Evolutionary conservation across 192 early-diverging fungal genomes (phyloP), one percentile per base, ranked within the genome.

Genomic region (Mortierella hygrophila): DNA sequence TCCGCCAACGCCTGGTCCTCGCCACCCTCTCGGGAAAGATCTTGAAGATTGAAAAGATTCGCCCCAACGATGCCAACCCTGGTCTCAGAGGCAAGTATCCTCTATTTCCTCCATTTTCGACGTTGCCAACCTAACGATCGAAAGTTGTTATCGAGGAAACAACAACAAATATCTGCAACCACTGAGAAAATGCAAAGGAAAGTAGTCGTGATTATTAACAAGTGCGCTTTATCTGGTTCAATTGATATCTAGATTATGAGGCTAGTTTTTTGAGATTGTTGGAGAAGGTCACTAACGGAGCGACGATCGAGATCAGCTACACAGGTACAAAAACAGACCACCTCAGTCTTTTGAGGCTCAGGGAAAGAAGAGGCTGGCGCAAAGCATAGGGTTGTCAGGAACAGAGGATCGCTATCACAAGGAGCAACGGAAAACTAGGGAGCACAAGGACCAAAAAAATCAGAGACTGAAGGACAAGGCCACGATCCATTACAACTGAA

Each of bases 281-380:
- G 65, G 98, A 99, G 85, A 96, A 97, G 81, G 91, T 95, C 9
- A 98, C 98, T 46, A 99, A 99, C 89, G 98, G 98, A 32, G 94
- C 94, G 21, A 90, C 90, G 16, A 94, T 99, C n/a, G 97, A 97
- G 57, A 99, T 99, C 78, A 96, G 93, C 75, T 97, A 98, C 75
- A 97, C 98, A 21, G 96, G 96, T 92, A 90, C 77, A 52, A 35
- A 40, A 49, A 18, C 29, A 13, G 42, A 26, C 5, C 29, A 41
- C 11, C 74, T 15, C 13, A 0, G 3, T 20, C 16, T 35, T 37
- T 41, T 60, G 35, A n/a, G 20, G 1, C 37, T 40, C 44, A 38
- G 37, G 21, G 52, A 52, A 46, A 46, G 44, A 3, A 10, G 4
- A 65, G 1, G 26, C 10, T 4, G 60, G 1, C 60, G n/a, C n/a